A percentile compares a stretch with the other conserved stretches of the same genome.
Evolutionary conservation across 306 rosid genomes (phyloP).

Genomic region (Ormosia semicastrata): DNA sequence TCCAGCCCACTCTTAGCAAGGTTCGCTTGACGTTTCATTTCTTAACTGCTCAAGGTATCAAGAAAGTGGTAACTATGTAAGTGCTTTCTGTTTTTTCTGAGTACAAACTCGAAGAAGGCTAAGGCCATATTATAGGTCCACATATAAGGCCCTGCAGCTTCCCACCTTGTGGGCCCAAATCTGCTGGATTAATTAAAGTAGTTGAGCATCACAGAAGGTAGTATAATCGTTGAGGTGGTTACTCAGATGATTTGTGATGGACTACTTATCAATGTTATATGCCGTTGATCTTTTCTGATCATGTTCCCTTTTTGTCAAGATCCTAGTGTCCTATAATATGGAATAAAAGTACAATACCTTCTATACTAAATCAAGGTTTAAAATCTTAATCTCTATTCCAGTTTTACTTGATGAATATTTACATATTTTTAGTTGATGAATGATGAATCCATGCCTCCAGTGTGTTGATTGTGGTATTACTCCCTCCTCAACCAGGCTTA

Average conservation of each 20-base stretch:
- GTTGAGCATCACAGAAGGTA: not conserved
- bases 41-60: not conserved
- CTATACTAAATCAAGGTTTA: not conserved
- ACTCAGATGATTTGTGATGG: not conserved
- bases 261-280: not conserved
- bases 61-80: not conserved
- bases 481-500: not conserved
- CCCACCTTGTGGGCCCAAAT: conserved; percentile 15
- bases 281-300: not conserved
- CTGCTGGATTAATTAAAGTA: not conserved
- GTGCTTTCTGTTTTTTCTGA: not conserved
- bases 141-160: not conserved
- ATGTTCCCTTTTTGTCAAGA: conserved; percentile 1
- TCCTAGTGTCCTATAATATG: not conserved
- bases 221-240: not conserved
- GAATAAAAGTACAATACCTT: not conserved
- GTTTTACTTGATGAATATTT: not conserved
- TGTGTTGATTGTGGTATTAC: not conserved
- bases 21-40: conserved; percentile 29
- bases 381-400: not conserved
- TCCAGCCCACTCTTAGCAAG: not conserved
- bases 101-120: not conserved
- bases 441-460: not conserved
- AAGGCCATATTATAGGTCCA: conserved; percentile 19
- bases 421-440: not conserved